phyloP scores from a whole-genome alignment of 2,329 filamentous ascomycete genomes.

The Arthrobotrys pseudoclavata region DNA sequence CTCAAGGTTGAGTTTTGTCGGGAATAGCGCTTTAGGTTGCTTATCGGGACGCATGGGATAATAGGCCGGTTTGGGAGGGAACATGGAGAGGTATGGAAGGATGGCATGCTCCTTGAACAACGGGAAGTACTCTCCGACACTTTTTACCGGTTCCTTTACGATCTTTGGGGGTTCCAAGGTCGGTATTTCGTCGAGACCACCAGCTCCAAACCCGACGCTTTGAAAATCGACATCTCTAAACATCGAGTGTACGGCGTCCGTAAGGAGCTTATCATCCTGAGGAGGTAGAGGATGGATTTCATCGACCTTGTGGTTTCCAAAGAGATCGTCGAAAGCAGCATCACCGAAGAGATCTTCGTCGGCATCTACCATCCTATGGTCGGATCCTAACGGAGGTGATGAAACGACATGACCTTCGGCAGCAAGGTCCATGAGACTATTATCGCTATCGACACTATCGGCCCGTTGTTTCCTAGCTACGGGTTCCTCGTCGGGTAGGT shows the following conservation, averaged over 20 bases:
- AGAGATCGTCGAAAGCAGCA: constrained; percentile 65
- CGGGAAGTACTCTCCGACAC: constrained; percentile 84
- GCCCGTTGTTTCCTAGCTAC: constrained; percentile 20
- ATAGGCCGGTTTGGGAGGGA: constrained; percentile 83
- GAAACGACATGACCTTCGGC: constrained; percentile 17
- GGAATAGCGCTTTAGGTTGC: constrained; percentile 83
- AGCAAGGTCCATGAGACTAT: constrained; percentile 64
- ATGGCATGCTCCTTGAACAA: constrained; percentile 81
- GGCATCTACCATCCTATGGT: constrained; percentile 49
- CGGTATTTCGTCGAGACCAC: constrained; percentile 6
- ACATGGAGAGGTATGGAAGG: constrained; percentile 83
- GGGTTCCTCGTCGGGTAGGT: constrained; percentile 80
- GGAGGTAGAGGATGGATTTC: constrained; percentile 61
- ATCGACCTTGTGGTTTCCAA: constrained; percentile 41
- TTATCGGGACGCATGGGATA: constrained; percentile 82
- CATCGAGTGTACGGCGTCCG: constrained; percentile 41
- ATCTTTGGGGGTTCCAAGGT: constrained; percentile 13
- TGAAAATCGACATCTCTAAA: constrained; percentile 55
- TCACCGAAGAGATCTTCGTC: constrained; percentile 68
- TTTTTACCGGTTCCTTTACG: constrained; percentile 9
- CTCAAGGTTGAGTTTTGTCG: constrained; percentile 89
- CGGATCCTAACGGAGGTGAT: constrained; percentile 31
- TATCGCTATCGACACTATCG: constrained; percentile 63
- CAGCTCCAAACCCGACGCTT: constrained; percentile 29
- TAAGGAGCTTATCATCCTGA: constrained; percentile 57